Evolutionary conservation across 371 early-diverging fungal species (phyloP), one percentile per base, ranked within the genome.

Genomic region (Mucor velutinosus): DNA sequence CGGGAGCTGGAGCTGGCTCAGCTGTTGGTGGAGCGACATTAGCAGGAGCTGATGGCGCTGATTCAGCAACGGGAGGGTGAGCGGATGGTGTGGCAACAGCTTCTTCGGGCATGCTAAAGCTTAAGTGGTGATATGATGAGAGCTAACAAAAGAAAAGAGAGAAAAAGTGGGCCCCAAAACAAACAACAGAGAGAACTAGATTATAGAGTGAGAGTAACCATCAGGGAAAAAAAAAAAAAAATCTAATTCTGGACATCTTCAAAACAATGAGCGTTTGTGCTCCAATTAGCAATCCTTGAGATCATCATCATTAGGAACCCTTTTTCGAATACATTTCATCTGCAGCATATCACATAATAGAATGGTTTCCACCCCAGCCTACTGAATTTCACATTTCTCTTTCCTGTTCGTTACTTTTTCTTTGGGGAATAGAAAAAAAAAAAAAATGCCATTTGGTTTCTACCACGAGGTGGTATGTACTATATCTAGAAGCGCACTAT

Each of bases 401-500:
- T 43, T 39, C 17, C 29, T 11, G 41, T 41, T 35, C 21, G 21
- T 17, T 1, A 17, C 21, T 12, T 49, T 62, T 32, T 33, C 30
- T n/a, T 12, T 35, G 37, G 17, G 41, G 17, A 41, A 57, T 8
- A 8, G 8, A 14, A 2, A 61, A 55, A 43, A 83, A 8, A 5
- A 14, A 2, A 61, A 55, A 43, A 83, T 84, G 84, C 84, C 84
- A 2, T 81, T 81, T 65, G 84, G 84, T 47, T 67, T 73, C 47
- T 69, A 75, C 30, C 84, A 84, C 43, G 84, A 84, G 60, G 41
- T 76, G n/a, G 76, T 84, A 12, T 63, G 62, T 56, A 67, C 67
- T 60, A 74, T 81, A 58, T 79, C 84, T 35, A 67, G 84, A 68
- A 72, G 72, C 63, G 79, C 80, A 7, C 67, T 84, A n/a, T 84